Conservation (phyloP, 768 basidiomycete genomes). For the Austroboletus festivus region DNA sequence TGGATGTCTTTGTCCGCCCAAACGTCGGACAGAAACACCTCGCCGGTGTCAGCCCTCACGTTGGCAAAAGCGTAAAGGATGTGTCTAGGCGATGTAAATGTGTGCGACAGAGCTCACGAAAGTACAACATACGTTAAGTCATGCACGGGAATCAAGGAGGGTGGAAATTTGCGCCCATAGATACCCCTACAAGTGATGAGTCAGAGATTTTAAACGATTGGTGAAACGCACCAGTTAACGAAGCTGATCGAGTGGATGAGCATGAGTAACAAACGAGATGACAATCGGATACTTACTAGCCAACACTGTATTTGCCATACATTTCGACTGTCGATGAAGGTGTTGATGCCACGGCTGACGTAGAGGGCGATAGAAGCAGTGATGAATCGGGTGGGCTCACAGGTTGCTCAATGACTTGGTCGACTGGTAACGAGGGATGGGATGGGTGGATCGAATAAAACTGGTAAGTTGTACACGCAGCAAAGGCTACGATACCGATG, state of each 20-base stretch:
- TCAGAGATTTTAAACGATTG: not conserved
- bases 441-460: constrained; percentile 28
- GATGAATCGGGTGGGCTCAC: constrained; percentile 9
- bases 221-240: constrained; percentile 61
- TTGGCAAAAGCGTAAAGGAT: constrained; percentile 94
- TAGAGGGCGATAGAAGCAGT: constrained; percentile 2
- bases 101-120: not conserved
- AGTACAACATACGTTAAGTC: constrained; percentile 72
- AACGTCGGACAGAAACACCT: constrained; percentile 81
- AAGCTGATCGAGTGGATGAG: constrained; percentile 44
- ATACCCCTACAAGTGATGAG: constrained; percentile 66
- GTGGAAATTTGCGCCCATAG: constrained; percentile 90
- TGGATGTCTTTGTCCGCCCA: constrained; percentile 99
- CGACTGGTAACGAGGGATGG: constrained; percentile 3
- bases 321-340: constrained; percentile 34
- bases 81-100: constrained; percentile 48
- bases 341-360: constrained; percentile 9
- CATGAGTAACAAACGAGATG: constrained; percentile 6
- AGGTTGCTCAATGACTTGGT: constrained; percentile 17
- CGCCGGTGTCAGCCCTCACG: constrained; percentile 76
- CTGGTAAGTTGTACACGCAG: constrained; percentile 43
- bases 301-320: constrained; percentile 69
- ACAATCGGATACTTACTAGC: constrained; percentile 58
- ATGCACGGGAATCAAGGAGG: constrained; percentile 74
- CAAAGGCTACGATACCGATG: constrained; percentile 37